Base-by-base conservation (phyloP, 257 asterid species). In the Solanum pennellii region DNA sequence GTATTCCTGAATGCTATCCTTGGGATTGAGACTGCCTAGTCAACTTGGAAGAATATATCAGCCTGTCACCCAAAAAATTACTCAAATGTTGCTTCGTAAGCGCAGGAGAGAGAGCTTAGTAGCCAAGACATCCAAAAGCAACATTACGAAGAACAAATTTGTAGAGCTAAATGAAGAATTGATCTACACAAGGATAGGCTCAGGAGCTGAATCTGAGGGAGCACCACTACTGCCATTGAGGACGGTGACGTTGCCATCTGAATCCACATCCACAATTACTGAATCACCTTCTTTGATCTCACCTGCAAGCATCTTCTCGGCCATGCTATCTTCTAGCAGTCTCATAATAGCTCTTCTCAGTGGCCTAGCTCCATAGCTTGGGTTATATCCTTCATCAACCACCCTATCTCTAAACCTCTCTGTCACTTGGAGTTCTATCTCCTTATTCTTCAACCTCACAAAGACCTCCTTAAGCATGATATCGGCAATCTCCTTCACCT, bases 351-450 rank as follows among this genome's bases (percentile, higher is more conserved):
- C 98, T 87, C 98, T 88, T 82, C 96, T 90, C 20, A 96, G 88
- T 5, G 99, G 98, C 85, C 99, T 90, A 5, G 99, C 98, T 12
- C 99, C 98, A 10, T 93, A 95, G 87, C 94, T 94, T 21, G 95
- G 95, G 87, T 93, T 90, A 59, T 92, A 94, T 15, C 96, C 94
- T 89, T 96, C 98, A 0, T 90, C 93, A 14, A 96, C 94, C 69
- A 96, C 92, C 85, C 95, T 91, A 14, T 93, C 97, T 83, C 91
- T 93, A 73, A 96, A 96, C 69, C 93, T 91, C 83, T 91, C 94
- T 0, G 93, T 92, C 85, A 95, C 93, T 80, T 92, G 95, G 71
- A 96, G 95, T 69, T 90, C 94, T 7, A 94, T 92, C 3, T 94
- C 96, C 89, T 91, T 95, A 2, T 3, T 23, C 66, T 90, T 91